Base-by-base conservation (phyloP, 2,329 filamentous ascomycete species). In the Thyridium curvatum region DNA sequence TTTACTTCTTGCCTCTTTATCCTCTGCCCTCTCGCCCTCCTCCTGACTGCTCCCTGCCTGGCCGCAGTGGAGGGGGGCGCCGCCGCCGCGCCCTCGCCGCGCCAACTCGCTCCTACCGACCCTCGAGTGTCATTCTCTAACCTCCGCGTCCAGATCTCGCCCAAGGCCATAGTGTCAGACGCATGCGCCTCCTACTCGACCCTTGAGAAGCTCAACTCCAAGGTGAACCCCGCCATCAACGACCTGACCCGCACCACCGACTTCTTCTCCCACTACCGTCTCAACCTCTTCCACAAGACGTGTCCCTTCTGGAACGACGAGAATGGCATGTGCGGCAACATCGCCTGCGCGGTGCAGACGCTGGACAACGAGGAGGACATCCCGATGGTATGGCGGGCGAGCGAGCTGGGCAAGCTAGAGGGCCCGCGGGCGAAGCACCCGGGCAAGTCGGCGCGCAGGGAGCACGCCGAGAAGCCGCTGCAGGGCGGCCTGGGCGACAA, bases 281-380 rank as follows among this genome's bases (percentile, higher is more conserved):
- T 98, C 34, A 97, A 96, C 60, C 75, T 98, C 15, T 98, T 88
- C 64, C 85, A 94, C 62, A 95, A 93, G 62, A 80, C 79, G 64
- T 98, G 93, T 56, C 93, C 93, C 0, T 98, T 97, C 60, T 98
- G 93, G 91, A 79, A 82, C 56, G 93, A 98, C 60, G 83, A 89
- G 45, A 84, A 85, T 62, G 87, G 87, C 60, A 86, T 96, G 74
- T 98, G 93, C 63, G 93, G 90, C 48, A 98, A 98, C 64, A 89
- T 94, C 51, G 93, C 90, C 15, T 98, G 93, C 59, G 86, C 91
- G 10, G 93, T 98, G 14, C 89, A 93, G 57, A 97, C 91, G 1
- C 74, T 97, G 44, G 91, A 97, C 39, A 90, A 94, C 48, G 91
- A 98, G 62, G 85, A 94, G 46, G 91, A 97, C 48, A 89, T 98